A percentile compares a stretch with the other conserved stretches of the same genome.
Evolutionary conservation across 2,329 filamentous ascomycete species (phyloP).

Genomic region (Metarhizium robertsii): DNA sequence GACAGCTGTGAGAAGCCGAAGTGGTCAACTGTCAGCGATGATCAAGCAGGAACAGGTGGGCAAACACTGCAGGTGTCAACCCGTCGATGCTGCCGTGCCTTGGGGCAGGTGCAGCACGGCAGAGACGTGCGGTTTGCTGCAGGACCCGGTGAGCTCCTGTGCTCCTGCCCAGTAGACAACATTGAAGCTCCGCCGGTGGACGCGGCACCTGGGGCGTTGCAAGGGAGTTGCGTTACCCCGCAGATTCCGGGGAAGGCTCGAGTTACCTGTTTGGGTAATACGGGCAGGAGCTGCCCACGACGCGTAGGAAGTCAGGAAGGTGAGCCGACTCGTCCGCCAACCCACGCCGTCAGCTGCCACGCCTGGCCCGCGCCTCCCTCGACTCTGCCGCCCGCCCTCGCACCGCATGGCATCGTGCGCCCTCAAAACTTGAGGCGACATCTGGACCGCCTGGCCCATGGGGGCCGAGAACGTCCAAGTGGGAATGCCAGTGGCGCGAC

Average conservation of each 20-base stretch:
- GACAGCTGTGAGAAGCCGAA: not conserved
- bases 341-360: too few relatives aligned
- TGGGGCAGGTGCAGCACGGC: too few relatives aligned
- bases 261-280: constrained; percentile 7
- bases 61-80: not conserved
- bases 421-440: too few relatives aligned
- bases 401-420: not conserved
- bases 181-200: too few relatives aligned
- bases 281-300: not conserved
- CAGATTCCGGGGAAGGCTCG: constrained; percentile 8
- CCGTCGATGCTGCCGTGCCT: not conserved
- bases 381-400: not conserved
- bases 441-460: not conserved
- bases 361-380: too few relatives aligned
- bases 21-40: too few relatives aligned
- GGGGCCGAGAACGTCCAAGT: not conserved
- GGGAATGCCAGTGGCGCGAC: not conserved
- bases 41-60: too few relatives aligned
- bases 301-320: too few relatives aligned
- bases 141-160: not conserved
- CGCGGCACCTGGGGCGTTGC: not conserved
- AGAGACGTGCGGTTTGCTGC: too few relatives aligned
- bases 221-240: constrained; percentile 1
- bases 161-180: not conserved
- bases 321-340: too few relatives aligned